These are phyloP conservation scores for Pelargonium myrrhifolium DNA, from an alignment of 441 rosid species.

Conservation along the genomic window DNA sequence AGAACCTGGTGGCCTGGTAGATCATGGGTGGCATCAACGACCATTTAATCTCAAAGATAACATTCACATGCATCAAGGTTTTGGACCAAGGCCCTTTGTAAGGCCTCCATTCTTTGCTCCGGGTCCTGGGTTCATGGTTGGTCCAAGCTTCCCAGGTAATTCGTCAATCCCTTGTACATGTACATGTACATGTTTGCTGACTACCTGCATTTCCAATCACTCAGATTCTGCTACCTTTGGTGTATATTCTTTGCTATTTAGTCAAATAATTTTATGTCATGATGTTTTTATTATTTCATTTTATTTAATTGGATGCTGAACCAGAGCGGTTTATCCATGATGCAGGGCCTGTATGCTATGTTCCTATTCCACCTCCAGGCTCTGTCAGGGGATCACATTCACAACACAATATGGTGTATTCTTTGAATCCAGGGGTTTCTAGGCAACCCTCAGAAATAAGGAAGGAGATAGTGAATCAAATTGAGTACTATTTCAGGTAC, in stretches of 20 bases:
- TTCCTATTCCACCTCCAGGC: slow-evolving; percentile 64
- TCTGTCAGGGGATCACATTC: slow-evolving; percentile 63
- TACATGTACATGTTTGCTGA: background rate
- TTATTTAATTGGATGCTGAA: slow-evolving; percentile 6
- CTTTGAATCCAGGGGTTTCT: slow-evolving; percentile 44
- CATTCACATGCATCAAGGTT: slow-evolving; percentile 46
- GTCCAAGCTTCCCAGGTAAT: slow-evolving; percentile 77
- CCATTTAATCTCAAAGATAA: slow-evolving; percentile 53
- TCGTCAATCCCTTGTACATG: slow-evolving; percentile 15
- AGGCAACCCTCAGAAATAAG: slow-evolving; percentile 48
- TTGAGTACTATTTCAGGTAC: slow-evolving; percentile 96
- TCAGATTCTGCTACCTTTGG: slow-evolving; percentile 9
- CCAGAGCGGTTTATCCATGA: slow-evolving; percentile 13
- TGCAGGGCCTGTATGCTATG: slow-evolving; percentile 59
- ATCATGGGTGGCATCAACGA: slow-evolving; percentile 58
- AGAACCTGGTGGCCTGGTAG: slow-evolving; percentile 40
- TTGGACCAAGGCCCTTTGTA: slow-evolving; percentile 57
- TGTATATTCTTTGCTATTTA: background rate
- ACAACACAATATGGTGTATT: slow-evolving; percentile 52
- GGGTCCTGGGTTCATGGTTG: slow-evolving; percentile 63
- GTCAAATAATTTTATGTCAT: no score
- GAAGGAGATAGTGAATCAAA: slow-evolving; percentile 53
- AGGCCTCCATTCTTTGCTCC: slow-evolving; percentile 60
- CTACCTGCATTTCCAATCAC: background rate
- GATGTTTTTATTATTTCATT: no score